These are phyloP conservation scores for Protostelium mycophagum DNA, from an alignment of 78 protist genomes.

Conservation along the genomic window DNA sequence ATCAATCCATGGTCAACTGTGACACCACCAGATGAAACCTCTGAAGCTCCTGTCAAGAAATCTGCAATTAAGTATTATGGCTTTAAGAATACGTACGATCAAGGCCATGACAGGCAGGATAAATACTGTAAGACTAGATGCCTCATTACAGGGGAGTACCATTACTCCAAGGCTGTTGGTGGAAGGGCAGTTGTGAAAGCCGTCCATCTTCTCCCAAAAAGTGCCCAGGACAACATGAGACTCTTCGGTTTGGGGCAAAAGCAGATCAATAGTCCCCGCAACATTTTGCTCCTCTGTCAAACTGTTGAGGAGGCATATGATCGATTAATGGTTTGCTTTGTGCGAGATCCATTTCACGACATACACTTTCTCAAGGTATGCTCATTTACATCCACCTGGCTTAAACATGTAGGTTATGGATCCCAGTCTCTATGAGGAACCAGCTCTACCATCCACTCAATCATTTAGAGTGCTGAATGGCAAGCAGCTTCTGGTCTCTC, in stretches of 20 bases:
- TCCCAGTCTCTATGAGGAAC: not conserved
- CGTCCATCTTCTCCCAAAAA: not conserved
- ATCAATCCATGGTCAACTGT: too few species aligned
- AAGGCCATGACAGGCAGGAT: not conserved
- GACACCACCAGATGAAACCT: too few species aligned
- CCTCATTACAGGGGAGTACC: not conserved
- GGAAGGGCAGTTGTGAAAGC: not conserved
- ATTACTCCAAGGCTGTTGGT: conserved; percentile 1
- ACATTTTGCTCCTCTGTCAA: not conserved
- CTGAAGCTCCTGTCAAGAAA: not conserved
- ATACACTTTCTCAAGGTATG: not conserved
- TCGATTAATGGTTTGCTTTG: not conserved
- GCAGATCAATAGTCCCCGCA: not conserved
- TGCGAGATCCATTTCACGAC: not conserved
- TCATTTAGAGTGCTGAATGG: not conserved
- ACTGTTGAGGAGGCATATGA: not conserved
- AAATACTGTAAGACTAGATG: not conserved
- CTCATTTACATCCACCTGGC: not conserved
- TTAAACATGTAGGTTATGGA: not conserved
- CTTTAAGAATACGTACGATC: not conserved
- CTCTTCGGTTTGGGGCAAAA: not conserved
- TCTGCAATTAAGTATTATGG: not conserved
- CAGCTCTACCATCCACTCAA: not conserved
- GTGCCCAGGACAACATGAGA: not conserved
- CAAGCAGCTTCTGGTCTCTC: not conserved